These are phyloP conservation scores for Adansonia madagascariensis DNA, from an alignment of 441 rosid species.

Conservation along the genomic window DNA sequence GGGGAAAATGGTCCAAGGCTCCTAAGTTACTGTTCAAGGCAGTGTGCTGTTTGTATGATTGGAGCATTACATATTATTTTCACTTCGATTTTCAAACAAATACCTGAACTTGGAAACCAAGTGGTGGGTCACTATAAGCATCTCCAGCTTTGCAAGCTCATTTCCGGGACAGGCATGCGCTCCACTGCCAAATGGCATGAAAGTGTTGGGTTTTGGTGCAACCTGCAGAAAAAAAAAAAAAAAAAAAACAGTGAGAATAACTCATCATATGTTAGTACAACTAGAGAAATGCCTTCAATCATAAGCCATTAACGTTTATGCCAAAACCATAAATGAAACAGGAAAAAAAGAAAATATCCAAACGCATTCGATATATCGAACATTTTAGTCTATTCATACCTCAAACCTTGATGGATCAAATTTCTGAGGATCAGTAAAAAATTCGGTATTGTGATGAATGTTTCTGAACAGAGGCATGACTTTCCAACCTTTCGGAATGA, in stretches of 20 bases:
- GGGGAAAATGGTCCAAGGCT: neutral
- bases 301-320: neutral
- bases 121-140: constrained; percentile 65
- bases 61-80: constrained; percentile 15
- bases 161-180: constrained; percentile 79
- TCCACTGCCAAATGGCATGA: constrained; percentile 78
- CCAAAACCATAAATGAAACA: neutral
- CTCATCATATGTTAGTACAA: neutral
- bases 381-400: constrained; percentile 39
- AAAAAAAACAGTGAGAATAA: neutral
- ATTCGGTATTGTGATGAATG: constrained; percentile 68
- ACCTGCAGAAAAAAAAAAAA: constrained; percentile 39
- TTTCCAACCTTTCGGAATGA: constrained; percentile 87
- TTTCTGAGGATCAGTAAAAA: constrained; percentile 65
- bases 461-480: constrained; percentile 80
- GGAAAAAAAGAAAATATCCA: neutral
- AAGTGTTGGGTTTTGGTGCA: constrained; percentile 63
- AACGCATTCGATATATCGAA: neutral
- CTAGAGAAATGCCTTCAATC: constrained; percentile 5
- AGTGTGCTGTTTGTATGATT: constrained; percentile 5
- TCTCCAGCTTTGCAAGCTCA: constrained; percentile 80
- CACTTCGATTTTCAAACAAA: constrained; percentile 5
- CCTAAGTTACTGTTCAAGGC: constrained; percentile 12
- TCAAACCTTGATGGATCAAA: constrained; percentile 78
- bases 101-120: constrained; percentile 72